phyloP scores from a whole-genome alignment of 108 stramenopile species.

The Tribonema minus region DNA sequence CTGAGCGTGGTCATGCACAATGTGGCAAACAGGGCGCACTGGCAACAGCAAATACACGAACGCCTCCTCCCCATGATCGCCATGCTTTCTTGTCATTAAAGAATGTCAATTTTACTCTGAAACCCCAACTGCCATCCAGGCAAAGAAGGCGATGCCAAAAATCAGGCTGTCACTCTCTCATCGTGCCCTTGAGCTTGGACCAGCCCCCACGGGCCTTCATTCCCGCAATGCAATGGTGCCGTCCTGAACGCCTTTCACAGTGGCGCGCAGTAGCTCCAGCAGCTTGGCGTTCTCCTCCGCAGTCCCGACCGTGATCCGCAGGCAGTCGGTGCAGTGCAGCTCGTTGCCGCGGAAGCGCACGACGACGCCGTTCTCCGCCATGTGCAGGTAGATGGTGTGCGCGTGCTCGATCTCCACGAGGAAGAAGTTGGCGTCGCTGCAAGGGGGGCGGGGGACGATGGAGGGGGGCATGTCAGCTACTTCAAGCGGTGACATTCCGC shows the following conservation, averaged over 20 bases:
- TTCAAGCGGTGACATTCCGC: too few relatives aligned
- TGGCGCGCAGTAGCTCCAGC: constrained; percentile 56
- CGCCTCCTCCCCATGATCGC: too few relatives aligned
- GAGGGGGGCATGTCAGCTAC: too few relatives aligned
- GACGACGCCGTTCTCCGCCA: constrained; percentile 83
- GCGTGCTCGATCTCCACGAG: constrained; percentile 61
- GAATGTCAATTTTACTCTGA: not conserved
- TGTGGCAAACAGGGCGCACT: too few relatives aligned
- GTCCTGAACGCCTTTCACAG: not conserved
- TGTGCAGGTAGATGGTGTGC: constrained; percentile 73
- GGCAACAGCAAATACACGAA: too few relatives aligned
- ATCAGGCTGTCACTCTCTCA: not conserved
- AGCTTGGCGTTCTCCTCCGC: constrained; percentile 75
- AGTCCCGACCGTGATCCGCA: constrained; percentile 85
- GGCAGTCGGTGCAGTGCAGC: constrained; percentile 83
- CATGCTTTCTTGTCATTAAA: not conserved
- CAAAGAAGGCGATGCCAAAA: not conserved
- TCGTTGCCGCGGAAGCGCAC: constrained; percentile 85
- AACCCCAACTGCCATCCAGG: not conserved
- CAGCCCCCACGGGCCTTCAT: not conserved
- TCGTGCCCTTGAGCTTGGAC: not conserved
- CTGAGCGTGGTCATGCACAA: too few relatives aligned
- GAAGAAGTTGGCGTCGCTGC: constrained; percentile 36
- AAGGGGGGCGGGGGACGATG: too few relatives aligned
- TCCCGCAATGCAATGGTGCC: too few relatives aligned